phyloP scores from a whole-genome alignment of 2,329 filamentous ascomycete genomes.

The Ophiocordyceps unilateralis region DNA sequence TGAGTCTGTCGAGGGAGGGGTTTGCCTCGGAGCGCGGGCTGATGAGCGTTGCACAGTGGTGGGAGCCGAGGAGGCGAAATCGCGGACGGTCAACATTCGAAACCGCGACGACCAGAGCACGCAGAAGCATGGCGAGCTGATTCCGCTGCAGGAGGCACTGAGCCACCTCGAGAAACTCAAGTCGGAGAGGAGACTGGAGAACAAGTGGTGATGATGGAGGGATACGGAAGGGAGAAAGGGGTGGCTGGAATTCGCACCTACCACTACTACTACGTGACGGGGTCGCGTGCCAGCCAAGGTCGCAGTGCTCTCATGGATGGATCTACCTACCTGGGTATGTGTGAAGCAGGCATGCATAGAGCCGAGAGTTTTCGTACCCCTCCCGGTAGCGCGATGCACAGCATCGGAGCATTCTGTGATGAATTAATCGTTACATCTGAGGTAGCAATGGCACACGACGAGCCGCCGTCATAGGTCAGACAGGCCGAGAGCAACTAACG shows the following conservation, averaged over 20 bases:
- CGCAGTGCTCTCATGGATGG: too few species aligned
- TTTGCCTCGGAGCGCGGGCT: not conserved
- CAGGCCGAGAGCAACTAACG: not conserved
- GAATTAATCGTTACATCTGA: slow-evolving; percentile 23
- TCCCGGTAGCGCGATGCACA: not conserved
- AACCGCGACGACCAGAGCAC: slow-evolving; percentile 46
- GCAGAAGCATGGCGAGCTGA: slow-evolving; percentile 42
- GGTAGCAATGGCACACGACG: not conserved
- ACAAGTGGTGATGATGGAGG: slow-evolving; percentile 13
- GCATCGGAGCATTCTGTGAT: not conserved
- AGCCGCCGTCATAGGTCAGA: too few species aligned
- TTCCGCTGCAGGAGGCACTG: slow-evolving; percentile 38
- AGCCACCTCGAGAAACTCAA: slow-evolving; percentile 35
- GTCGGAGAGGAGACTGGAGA: slow-evolving; percentile 23
- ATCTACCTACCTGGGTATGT: too few species aligned
- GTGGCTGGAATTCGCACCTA: too few species aligned
- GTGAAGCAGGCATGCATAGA: too few species aligned
- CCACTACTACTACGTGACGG: too few species aligned
- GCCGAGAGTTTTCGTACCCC: not conserved
- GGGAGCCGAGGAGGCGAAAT: slow-evolving; percentile 42
- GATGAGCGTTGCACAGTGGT: slow-evolving; percentile 25
- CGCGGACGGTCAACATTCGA: slow-evolving; percentile 43
- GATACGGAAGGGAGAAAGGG: not conserved
- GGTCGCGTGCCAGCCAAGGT: not conserved
- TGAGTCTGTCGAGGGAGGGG: slow-evolving; percentile 16